These are phyloP conservation scores for Cymbopogon flexuosus DNA, from an alignment of 202 grass and related monocot species.

Conservation along the genomic window DNA sequence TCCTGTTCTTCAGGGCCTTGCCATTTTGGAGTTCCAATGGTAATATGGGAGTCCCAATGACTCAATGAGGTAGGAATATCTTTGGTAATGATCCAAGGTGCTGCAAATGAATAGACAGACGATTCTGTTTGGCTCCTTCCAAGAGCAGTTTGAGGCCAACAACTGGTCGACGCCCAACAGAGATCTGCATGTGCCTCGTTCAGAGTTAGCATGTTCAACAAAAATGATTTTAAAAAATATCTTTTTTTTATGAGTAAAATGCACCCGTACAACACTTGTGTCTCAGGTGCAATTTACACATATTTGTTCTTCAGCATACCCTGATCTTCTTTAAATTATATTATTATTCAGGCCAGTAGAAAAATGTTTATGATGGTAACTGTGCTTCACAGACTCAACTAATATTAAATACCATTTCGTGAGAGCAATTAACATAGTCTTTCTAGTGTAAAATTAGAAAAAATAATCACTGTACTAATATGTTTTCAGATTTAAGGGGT, in stretches of 20 bases:
- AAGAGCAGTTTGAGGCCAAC: conserved; percentile 73
- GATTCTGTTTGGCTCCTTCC: conserved; percentile 87
- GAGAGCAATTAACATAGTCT: not conserved
- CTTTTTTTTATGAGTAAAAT: not conserved
- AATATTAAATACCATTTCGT: conserved; percentile 3
- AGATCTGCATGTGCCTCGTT: conserved; percentile 55
- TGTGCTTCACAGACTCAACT: conserved; percentile 1
- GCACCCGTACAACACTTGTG: not conserved
- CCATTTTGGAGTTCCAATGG: conserved; percentile 94
- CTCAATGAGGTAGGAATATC: conserved; percentile 92
- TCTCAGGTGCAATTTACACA: not conserved
- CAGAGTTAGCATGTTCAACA: conserved; percentile 21
- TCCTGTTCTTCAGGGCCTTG: conserved; percentile 99
- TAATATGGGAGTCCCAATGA: conserved; percentile 86
- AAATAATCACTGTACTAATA: not conserved
- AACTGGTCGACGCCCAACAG: conserved; percentile 86
- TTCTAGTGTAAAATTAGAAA: not conserved
- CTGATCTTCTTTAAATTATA: not conserved
- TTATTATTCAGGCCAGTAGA: not conserved
- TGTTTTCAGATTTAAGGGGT: conserved; percentile 1
- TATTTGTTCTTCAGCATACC: not conserved
- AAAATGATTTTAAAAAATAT: not conserved
- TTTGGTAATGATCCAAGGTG: conserved; percentile 90
- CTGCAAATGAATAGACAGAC: conserved; percentile 80
- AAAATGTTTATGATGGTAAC: conserved; percentile 9